Evolutionary conservation across 345 rosid genomes (phyloP), one percentile per base, ranked within the genome.

Genomic region (Raphanus raphanistrum): DNA sequence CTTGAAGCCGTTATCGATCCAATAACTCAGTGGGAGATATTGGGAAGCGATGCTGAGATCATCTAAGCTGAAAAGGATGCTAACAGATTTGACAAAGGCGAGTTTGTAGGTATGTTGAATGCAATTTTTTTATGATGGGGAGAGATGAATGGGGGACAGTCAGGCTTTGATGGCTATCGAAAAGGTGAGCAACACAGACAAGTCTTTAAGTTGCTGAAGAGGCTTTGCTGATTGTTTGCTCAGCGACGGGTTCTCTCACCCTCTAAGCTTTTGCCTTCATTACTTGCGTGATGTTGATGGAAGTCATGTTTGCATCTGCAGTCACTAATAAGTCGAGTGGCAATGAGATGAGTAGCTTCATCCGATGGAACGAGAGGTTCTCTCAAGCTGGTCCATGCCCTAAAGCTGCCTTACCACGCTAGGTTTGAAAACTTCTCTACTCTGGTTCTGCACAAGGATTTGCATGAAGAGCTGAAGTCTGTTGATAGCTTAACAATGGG

Each of bases 241-340:
- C 83, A 86, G n/a, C 62, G 97, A 94, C 64, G 89, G 87, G 66
- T 94, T 92, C 82, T 92, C 82, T 80, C 86, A 9, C 73, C 76
- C 43, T 72, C 21, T 21, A 1, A 21, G 85, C 88, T 41, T 86
- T 88, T 0, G 4, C 4, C 31, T 28, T 28, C 31, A 28, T 2
- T 28, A 28, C 31, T 28, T 28, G 31, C 59, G 76, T 0, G 85
- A 82, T 70, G 63, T 88, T 8, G 94, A 90, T 76, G 3, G 93
- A 88, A 71, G 84, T 83, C 82, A 72, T 88, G 66, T 75, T 90
- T 48, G 84, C 98, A 7, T 84, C 87, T 28, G 31, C 3, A 28
- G 80, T 89, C 1, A 84, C n/a, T n/a, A n/a, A 80, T 41, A 90
- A 87, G 76, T 61, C 89, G 81, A 88, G 68, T 38, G 93, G 87